Base-by-base conservation (phyloP, 306 rosid genomes). In the Gastrolobium villosum region DNA sequence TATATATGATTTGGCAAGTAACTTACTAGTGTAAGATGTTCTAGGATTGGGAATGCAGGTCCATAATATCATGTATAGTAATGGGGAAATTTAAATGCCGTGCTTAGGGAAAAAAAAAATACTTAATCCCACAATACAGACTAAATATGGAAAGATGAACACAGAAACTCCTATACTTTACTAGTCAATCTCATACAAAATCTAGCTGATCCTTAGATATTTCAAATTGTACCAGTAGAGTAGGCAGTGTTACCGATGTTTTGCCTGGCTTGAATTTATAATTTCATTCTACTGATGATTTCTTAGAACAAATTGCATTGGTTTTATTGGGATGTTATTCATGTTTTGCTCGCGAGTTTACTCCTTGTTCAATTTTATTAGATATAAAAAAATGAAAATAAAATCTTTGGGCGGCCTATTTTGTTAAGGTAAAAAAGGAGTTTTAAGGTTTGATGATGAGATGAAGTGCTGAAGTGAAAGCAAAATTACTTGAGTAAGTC, bases 1-100 rank as follows among this genome's bases (percentile, higher is more conserved):
- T 78, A 15, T 48, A 76, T 76, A 61, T 70, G 4, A 30, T 81
- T 78, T 83, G 57, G 48, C 15, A 72, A 55, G 70, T 20, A 66
- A 44, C 68, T 48, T 70, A 10, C 35, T 7, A 40, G 59, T 66
- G 75, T 68, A 77, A 39, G 48, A 53, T 63, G 75, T 59, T 73
- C 5, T 79, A 71, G 69, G 62, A 49, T 75, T 84, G 78, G 76
- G 77, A 79, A 77, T 72, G 50, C 41, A 28, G 60, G 78, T 85
- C 86, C 61, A 15, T 75, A 36, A 71, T 14, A 76, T 69, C 54
- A 71, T 88, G 90, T 89, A 89, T 83, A 88, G 92, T 76, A 74
- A 85, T 63, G 59, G 83, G 65, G 39, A 65, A 41, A 40, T 79
- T 65, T 80, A 65, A 72, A 65, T 75, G 70, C 1, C 39, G 75